These are phyloP conservation scores for Lecanicillium sp. DNA, from an alignment of 2,329 filamentous ascomycete species.

Conservation along the genomic window DNA sequence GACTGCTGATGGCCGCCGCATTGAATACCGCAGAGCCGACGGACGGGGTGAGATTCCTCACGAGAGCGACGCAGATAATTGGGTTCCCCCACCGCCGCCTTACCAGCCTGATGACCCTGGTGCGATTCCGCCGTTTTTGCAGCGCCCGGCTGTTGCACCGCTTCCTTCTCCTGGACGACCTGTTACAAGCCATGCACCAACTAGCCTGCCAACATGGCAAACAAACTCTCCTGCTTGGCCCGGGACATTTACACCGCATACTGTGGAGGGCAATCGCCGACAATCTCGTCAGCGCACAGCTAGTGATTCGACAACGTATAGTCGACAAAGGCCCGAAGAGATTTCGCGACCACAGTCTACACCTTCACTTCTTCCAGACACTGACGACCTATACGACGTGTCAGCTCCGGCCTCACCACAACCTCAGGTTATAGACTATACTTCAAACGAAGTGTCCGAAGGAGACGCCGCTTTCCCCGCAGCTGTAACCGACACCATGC, in stretches of 20 bases:
- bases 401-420: slow-evolving; percentile 36
- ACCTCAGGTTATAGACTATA: slow-evolving; percentile 4
- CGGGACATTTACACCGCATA: not conserved
- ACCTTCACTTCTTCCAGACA: slow-evolving; percentile 16
- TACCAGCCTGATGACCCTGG: slow-evolving; percentile 60
- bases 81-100: slow-evolving; percentile 77
- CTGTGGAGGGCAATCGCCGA: slow-evolving; percentile 4
- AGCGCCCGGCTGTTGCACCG: slow-evolving; percentile 36
- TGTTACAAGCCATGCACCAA: slow-evolving; percentile 5
- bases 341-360: slow-evolving; percentile 22
- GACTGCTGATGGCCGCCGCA: slow-evolving; percentile 41
- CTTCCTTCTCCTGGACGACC: slow-evolving; percentile 17
- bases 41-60: slow-evolving; percentile 67
- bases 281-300: slow-evolving; percentile 22
- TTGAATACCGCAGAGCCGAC: slow-evolving; percentile 60
- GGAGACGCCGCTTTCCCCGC: no score
- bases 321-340: slow-evolving; percentile 16
- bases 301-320: slow-evolving; percentile 25
- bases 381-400: slow-evolving; percentile 37
- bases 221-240: slow-evolving; percentile 1
- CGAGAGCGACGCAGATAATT: slow-evolving; percentile 81
- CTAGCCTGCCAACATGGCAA: slow-evolving; percentile 13
- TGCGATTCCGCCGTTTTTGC: slow-evolving; percentile 47
- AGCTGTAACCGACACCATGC: no score
- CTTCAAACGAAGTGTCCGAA: no score